A percentile compares a stretch with the other conserved stretches of the same genome.
These are phyloP conservation scores for Haplosporangium sp. DNA, from an alignment of 371 early-diverging fungal genomes.

Conservation along the genomic window DNA sequence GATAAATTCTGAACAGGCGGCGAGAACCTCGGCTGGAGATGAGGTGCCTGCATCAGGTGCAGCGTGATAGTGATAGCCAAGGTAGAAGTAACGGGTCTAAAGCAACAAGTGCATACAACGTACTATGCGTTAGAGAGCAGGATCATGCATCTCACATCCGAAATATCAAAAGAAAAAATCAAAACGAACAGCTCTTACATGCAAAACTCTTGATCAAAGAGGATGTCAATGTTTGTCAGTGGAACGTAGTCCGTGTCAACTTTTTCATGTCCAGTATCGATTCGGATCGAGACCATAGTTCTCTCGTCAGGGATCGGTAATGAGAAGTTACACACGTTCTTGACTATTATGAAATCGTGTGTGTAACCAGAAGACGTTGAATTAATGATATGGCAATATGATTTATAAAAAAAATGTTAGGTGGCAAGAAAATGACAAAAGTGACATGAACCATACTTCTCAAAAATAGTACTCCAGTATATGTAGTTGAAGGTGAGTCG, in stretches of 20 bases:
- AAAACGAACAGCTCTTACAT: slow-evolving; percentile 15
- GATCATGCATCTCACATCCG: too few relatives aligned
- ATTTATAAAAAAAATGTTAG: not conserved
- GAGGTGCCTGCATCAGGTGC: slow-evolving; percentile 48
- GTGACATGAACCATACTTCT: slow-evolving; percentile 12
- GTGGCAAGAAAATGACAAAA: not conserved
- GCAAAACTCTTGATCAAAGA: slow-evolving; percentile 48
- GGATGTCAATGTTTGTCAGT: slow-evolving; percentile 12
- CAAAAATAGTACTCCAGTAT: slow-evolving; percentile 29
- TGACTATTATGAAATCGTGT: slow-evolving; percentile 5
- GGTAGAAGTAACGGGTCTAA: slow-evolving; percentile 23
- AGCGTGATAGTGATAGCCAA: slow-evolving; percentile 26
- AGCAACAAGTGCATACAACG: too few relatives aligned
- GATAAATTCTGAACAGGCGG: not conserved
- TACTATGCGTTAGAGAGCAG: too few relatives aligned
- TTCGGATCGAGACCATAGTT: slow-evolving; percentile 32
- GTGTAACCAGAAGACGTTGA: not conserved
- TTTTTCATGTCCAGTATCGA: slow-evolving; percentile 41
- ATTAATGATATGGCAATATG: not conserved
- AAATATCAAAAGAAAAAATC: not conserved
- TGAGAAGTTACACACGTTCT: slow-evolving; percentile 7
- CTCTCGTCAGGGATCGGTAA: slow-evolving; percentile 20
- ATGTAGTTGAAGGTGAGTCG: slow-evolving; percentile 8
- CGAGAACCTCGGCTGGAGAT: slow-evolving; percentile 17
- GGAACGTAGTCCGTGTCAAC: slow-evolving; percentile 45